Percentiles rank a stretch among this genome's conserved stretches.
These are phyloP conservation scores for Cymbidium sinense DNA, from an alignment of 106 monocot genomes.

Conservation along the genomic window DNA sequence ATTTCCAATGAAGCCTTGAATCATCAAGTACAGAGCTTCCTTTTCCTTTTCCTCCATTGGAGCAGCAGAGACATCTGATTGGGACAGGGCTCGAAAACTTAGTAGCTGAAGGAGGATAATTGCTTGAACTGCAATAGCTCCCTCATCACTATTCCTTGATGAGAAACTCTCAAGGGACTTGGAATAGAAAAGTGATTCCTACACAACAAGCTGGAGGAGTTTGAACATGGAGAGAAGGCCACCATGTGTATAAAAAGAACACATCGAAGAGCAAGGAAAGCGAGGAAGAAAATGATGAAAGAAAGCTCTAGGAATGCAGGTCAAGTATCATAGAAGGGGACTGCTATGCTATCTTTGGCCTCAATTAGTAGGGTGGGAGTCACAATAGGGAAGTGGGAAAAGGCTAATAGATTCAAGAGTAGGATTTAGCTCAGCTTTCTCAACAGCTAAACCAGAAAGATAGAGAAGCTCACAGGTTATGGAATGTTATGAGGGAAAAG, in stretches of 20 bases:
- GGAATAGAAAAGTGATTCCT: background rate
- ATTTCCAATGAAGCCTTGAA: slow-evolving; percentile 22
- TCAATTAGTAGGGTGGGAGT: background rate
- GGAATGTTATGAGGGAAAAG: slow-evolving; percentile 8
- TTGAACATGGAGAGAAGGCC: background rate
- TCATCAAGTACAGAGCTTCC: slow-evolving; percentile 40
- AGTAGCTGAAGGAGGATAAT: slow-evolving; percentile 8
- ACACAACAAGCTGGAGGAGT: background rate
- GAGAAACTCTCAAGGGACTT: background rate
- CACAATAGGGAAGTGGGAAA: background rate
- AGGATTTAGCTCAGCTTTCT: slow-evolving; percentile 11
- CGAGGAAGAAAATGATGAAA: background rate
- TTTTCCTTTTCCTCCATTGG: slow-evolving; percentile 58
- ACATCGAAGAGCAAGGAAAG: too few relatives aligned
- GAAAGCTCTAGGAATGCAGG: background rate
- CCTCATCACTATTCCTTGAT: background rate
- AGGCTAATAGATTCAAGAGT: background rate
- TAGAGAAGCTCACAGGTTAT: background rate
- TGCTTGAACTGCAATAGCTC: background rate
- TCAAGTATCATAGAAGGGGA: background rate
- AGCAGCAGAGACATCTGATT: slow-evolving; percentile 21
- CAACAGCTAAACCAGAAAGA: slow-evolving; percentile 5
- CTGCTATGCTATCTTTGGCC: background rate
- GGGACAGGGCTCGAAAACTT: slow-evolving; percentile 13
- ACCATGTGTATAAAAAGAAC: background rate